Percentiles rank a stretch among this genome's conserved stretches.
These are phyloP conservation scores for Piper betle DNA, from an alignment of 164 flowering plant species.

Conservation along the genomic window DNA sequence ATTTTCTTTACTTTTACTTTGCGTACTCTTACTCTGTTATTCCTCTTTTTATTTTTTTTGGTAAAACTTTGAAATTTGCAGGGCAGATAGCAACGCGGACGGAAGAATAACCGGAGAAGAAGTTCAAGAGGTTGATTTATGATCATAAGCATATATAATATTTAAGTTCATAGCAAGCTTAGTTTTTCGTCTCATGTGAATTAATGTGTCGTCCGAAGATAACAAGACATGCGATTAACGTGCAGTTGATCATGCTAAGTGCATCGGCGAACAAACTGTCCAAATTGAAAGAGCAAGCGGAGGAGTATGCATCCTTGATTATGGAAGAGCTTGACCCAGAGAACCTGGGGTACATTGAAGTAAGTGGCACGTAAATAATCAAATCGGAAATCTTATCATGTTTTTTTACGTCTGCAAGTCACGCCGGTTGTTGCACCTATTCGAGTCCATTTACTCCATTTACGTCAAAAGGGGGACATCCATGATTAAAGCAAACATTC, in stretches of 20 bases:
- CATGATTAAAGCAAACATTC: no score
- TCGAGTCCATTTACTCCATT: no score
- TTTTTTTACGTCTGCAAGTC: background rate
- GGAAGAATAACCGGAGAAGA: conserved; percentile 86
- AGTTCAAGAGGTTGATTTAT: conserved; percentile 62
- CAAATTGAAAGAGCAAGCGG: conserved; percentile 73
- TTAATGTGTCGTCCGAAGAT: background rate
- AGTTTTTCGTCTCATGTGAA: no score
- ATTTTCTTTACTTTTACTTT: background rate
- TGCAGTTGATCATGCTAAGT: conserved; percentile 83
- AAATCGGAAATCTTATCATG: background rate
- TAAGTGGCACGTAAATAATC: conserved; percentile 8
- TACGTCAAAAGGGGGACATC: no score
- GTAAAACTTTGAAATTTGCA: conserved; percentile 12
- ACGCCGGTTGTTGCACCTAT: background rate
- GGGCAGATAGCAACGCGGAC: conserved; percentile 93
- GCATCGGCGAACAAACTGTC: conserved; percentile 93
- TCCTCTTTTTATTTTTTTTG: background rate
- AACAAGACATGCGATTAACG: background rate
- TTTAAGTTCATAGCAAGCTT: no score
- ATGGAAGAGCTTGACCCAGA: conserved; percentile 99
- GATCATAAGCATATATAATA: no score
- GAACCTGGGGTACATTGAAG: conserved; percentile 86
- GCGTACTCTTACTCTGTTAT: background rate
- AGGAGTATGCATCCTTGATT: conserved; percentile 77